Percentiles rank a stretch among this genome's conserved stretches.
phyloP scores from a whole-genome alignment of 257 asterid genomes.

The Scutellaria minor region DNA sequence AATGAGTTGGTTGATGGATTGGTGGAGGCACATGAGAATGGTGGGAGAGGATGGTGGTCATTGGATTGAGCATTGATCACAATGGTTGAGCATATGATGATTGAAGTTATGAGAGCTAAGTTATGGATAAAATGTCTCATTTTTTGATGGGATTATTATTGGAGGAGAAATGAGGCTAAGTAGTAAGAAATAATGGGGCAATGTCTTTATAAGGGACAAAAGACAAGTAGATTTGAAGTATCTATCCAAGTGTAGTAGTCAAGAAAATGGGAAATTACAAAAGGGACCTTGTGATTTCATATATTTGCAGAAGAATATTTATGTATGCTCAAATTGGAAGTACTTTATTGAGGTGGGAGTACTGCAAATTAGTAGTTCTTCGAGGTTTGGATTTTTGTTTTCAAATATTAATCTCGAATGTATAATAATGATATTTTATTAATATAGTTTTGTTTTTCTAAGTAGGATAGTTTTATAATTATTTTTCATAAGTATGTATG shows the following conservation, averaged over 20 bases:
- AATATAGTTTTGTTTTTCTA: not conserved
- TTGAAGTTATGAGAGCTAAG: conserved; percentile 22
- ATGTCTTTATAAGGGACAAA: conserved; percentile 20
- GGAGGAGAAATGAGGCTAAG: conserved; percentile 15
- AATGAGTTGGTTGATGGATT: conserved; percentile 37
- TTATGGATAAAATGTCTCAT: conserved; percentile 29
- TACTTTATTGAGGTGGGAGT: not conserved
- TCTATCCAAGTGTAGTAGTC: conserved; percentile 1
- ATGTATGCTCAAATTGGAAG: not conserved
- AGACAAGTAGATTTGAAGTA: conserved; percentile 14
- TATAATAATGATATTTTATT: not conserved
- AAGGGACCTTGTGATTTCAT: too few species aligned
- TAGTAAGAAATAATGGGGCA: not conserved
- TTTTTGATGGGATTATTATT: conserved; percentile 10
- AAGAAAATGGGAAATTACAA: too few species aligned
- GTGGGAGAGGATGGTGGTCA: conserved; percentile 41
- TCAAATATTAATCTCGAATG: not conserved
- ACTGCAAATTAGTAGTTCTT: not conserved
- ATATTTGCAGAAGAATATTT: too few species aligned
- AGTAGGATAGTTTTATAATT: not conserved
- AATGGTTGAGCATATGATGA: conserved; percentile 10
- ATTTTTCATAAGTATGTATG: not conserved
- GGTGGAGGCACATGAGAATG: conserved; percentile 47
- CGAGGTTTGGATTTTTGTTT: not conserved
- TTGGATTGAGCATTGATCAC: conserved; percentile 23